A percentile compares a stretch with the other conserved stretches of the same genome.
Conservation (phyloP, 352 stramenopile genomes). For the Pseudoperonospora humuli region DNA sequence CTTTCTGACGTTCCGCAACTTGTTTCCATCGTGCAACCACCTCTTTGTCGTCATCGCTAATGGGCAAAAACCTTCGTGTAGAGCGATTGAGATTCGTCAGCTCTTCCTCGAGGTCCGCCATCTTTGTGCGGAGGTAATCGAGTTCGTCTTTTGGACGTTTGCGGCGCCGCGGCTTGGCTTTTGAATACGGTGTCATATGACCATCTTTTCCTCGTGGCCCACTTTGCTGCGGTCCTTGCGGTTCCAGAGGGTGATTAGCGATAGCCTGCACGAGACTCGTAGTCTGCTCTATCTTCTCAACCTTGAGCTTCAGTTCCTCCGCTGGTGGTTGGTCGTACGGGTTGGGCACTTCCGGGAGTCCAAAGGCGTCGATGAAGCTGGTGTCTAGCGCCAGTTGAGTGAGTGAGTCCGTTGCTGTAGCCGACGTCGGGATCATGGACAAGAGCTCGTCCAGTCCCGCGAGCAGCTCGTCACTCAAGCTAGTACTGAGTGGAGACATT, state of each 20-base stretch:
- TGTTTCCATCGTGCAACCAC: constrained; percentile 23
- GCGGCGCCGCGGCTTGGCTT: constrained; percentile 16
- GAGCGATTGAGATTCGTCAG: constrained; percentile 15
- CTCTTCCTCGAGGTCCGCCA: constrained; percentile 23
- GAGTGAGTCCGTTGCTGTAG: neutral
- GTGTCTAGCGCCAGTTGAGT: constrained; percentile 7
- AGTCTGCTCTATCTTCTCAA: neutral
- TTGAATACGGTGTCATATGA: constrained; percentile 9
- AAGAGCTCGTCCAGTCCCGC: constrained; percentile 23
- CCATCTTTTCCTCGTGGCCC: constrained; percentile 10
- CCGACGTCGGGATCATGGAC: constrained; percentile 9
- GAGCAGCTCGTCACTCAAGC: constrained; percentile 17
- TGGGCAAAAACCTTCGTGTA: constrained; percentile 8
- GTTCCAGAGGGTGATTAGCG: neutral
- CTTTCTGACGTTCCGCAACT: constrained; percentile 24
- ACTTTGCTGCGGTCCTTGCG: neutral
- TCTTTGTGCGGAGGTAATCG: constrained; percentile 25
- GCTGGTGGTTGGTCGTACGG: constrained; percentile 7
- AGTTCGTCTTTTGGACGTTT: constrained; percentile 35
- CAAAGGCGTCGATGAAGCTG: constrained; percentile 11
- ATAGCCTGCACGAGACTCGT: neutral
- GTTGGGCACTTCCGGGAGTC: constrained; percentile 14
- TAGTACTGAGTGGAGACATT: constrained; percentile 13
- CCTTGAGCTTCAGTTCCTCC: neutral
- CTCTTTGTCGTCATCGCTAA: constrained; percentile 15